Conservation (phyloP, 805 yeast species). For the Kazachstania kunashirensis region DNA sequence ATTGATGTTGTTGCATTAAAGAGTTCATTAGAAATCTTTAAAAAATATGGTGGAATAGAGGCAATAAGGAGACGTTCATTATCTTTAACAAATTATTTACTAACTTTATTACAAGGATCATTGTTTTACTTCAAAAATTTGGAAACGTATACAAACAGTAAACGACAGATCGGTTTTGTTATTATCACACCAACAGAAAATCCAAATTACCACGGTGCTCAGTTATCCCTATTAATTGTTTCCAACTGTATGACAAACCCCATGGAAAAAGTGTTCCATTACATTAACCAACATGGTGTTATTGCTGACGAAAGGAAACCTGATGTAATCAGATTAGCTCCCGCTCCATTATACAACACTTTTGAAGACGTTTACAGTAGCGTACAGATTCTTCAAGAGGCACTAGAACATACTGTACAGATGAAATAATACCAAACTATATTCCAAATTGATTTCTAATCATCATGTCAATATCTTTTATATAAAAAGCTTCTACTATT, state of each 20-base stretch:
- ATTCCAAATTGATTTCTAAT: no score
- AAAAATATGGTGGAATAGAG: conserved; percentile 54
- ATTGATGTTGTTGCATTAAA: conserved; percentile 68
- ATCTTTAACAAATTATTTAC: conserved; percentile 48
- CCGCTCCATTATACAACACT: conserved; percentile 74
- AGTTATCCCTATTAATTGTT: conserved; percentile 64
- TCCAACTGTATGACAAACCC: conserved; percentile 41
- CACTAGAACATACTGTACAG: no score
- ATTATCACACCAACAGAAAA: conserved; percentile 63
- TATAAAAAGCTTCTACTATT: no score
- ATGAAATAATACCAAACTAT: no score
- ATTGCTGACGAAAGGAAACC: conserved; percentile 88
- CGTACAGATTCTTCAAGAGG: conserved; percentile 37
- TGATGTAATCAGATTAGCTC: conserved; percentile 82
- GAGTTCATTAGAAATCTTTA: conserved; percentile 53
- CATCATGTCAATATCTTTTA: no score
- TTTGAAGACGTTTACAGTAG: conserved; percentile 51
- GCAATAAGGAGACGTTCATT: conserved; percentile 47
- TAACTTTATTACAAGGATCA: conserved; percentile 37
- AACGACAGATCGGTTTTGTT: conserved; percentile 36
- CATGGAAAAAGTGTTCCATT: conserved; percentile 34
- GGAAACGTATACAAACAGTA: conserved; percentile 6
- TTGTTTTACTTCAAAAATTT: conserved; percentile 32
- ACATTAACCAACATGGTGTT: conserved; percentile 47
- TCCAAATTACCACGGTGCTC: conserved; percentile 61